A percentile compares a stretch with the other conserved stretches of the same genome.
These are phyloP conservation scores for Bromus sterilis DNA, from an alignment of 176 grass and related monocot genomes.

Conservation along the genomic window DNA sequence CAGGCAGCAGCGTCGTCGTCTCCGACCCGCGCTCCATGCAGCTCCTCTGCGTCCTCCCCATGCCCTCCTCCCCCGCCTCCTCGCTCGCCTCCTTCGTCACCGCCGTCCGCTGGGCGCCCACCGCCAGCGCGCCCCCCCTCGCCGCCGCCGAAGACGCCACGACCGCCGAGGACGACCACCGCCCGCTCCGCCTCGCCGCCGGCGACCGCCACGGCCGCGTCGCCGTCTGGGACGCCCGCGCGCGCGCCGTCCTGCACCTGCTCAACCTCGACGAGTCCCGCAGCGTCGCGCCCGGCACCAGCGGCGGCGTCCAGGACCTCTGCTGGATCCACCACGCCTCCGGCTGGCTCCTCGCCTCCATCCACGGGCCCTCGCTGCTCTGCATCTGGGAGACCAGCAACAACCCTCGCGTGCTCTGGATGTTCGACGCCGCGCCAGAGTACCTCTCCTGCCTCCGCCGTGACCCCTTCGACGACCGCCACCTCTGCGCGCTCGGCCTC, in stretches of 20 bases:
- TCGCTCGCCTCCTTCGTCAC: conserved; percentile 53
- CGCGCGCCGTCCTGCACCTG: conserved; percentile 62
- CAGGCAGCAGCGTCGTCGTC: conserved; percentile 81
- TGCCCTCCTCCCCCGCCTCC: conserved; percentile 52
- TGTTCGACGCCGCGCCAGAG: conserved; percentile 87
- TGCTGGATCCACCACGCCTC: conserved; percentile 85
- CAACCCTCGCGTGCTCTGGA: conserved; percentile 75
- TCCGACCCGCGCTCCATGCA: conserved; percentile 90
- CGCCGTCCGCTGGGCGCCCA: conserved; percentile 30
- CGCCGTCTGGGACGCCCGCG: conserved; percentile 81
- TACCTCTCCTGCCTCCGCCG: conserved; percentile 87
- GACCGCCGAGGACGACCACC: conserved; percentile 17
- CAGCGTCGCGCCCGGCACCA: conserved; percentile 29
- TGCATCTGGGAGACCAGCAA: conserved; percentile 64
- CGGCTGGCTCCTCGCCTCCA: conserved; percentile 67
- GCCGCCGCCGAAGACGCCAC: conserved; percentile 21
- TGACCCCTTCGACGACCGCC: conserved; percentile 76
- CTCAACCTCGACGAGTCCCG: conserved; percentile 59
- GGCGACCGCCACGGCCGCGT: conserved; percentile 88
- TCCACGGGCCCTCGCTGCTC: conserved; percentile 82
- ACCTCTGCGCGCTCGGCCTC: conserved; percentile 79
- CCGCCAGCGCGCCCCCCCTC: conserved; percentile 1
- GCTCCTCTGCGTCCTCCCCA: conserved; percentile 78
- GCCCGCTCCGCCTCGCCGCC: conserved; percentile 63
- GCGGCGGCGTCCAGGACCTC: conserved; percentile 76